Base-by-base conservation (phyloP, 176 grass and related monocot species). In the Oryza glumipatula region DNA sequence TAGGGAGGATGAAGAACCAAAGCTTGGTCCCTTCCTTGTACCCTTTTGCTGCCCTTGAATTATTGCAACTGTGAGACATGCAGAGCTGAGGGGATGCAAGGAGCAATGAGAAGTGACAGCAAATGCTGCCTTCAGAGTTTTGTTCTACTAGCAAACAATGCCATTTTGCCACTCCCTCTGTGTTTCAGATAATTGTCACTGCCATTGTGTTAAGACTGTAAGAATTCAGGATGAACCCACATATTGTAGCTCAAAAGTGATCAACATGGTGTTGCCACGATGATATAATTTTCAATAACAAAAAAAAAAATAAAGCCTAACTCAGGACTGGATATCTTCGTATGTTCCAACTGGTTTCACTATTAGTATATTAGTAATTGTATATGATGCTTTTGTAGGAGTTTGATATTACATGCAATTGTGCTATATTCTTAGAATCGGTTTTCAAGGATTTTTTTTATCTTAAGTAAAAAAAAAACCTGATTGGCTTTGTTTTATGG, bases 41-140 rank as follows among this genome's bases (percentile, higher is more conserved):
- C 71, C 22, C 16, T 33, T 81, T 76, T 68, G 16, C 11, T 61
- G 33, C 33, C 67, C 11, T 49, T 19, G 35, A 56, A 81, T 87
- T 76, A 81, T 81, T 70, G 64, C 19, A 7, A 3, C 54, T 26
- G 36, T 26, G 39, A 52, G 49, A 33, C 72, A 75, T 44, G 35
- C n/a, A 60, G 12, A 23, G 45, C 61, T 58, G 33, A 30, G 51
- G 16, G 65, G 46, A 2, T 32, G 21, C 11, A 73, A 32, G 15
- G 11, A 61, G 17, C 33, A 68, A 22, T 22, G 35, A 36, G 28
- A 58, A 60, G 4, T 49, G 67, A 44, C 58, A 63, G n/a, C 11
- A 58, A n/a, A 61, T 63, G 58, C 58, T 63, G 4, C n/a, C 21
- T 63, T 63, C 54, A 58, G 54, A 22, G 58, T 63, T 44, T 11